Evolutionary conservation across 805 yeast species (phyloP).

Genomic region (Starmera amethionina): DNA sequence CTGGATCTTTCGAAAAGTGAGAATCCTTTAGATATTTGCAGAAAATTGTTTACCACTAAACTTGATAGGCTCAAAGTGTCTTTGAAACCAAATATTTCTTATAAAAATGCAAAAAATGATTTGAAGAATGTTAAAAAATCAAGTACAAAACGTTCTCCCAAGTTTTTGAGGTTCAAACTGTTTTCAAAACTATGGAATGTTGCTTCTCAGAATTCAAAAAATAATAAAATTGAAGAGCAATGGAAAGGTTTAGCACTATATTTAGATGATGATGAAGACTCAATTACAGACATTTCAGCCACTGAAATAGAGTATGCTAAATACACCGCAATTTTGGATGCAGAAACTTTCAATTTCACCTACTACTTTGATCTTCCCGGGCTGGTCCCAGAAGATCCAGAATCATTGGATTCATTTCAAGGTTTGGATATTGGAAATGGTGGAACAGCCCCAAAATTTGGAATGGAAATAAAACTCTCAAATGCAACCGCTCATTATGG

Average conservation of each 20-base stretch:
- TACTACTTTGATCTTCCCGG: conserved; percentile 76
- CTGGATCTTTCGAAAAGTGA: conserved; percentile 46
- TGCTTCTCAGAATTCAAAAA: conserved; percentile 1
- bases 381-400: conserved; percentile 31
- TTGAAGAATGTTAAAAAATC: neutral
- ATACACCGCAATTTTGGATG: conserved; percentile 57
- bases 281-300: conserved; percentile 23
- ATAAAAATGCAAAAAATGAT: conserved; percentile 25
- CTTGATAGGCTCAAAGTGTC: conserved; percentile 47
- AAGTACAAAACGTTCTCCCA: neutral
- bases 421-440: conserved; percentile 51
- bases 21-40: conserved; percentile 47
- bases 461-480: conserved; percentile 47
- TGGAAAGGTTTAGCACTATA: conserved; percentile 83
- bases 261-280: conserved; percentile 27
- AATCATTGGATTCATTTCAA: conserved; percentile 21
- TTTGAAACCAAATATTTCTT: conserved; percentile 65
- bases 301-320: conserved; percentile 72
- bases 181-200: conserved; percentile 2
- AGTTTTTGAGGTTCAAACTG: conserved; percentile 1
- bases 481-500: conserved; percentile 74
- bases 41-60: conserved; percentile 32
- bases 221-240: conserved; percentile 18
- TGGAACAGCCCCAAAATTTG: conserved; percentile 49
- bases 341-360: conserved; percentile 41